Base-by-base conservation (phyloP, 2,329 filamentous ascomycete species). In the Hypoxylon sp. region DNA sequence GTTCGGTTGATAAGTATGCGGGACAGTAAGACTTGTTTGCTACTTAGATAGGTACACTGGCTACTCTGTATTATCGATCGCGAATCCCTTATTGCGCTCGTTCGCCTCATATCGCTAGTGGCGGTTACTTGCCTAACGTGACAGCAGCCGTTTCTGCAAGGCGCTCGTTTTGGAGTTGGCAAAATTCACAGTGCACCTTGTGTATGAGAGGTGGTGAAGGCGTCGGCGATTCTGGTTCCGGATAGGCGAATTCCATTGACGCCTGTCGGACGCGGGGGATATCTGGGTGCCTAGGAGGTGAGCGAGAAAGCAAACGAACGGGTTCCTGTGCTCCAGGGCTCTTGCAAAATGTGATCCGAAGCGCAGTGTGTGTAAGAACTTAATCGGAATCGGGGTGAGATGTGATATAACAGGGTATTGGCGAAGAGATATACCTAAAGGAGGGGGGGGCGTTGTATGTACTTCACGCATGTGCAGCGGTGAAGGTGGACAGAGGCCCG, bases 101-200 rank as follows among this genome's bases (percentile, higher is more conserved):
- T 34, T 25, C 48, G 50, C 48, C 25, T 61, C 49, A 41, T 43
- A 46, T 49, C 55, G 28, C 36, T 11, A 36, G 46, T 34, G 10
- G 51, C 68, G 68, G 68, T 41, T 70, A 65, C 61, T 34, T 70
- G 65, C 65, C 13, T 65, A 41, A 62, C 55, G 65, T 68, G 68
- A 70, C 65, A 65, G 68, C 68, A 25, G 60, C 68, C 68, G 52
- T 46, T 59, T 34, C 68, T 70, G 68, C 68, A 70, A 17, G 61
- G 55, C 25, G 61, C 67, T 65, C 65, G 2, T 65, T 70, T 68
- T 49, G 60, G 64, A 48, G 52, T 36, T 7, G 21, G 23, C 4
- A 43, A 36, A 32, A 25, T 17, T 17, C 34, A 43, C 28, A 60
- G 32, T 43, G 62, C 38, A 52, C 56, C 45, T 53, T 17, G 28